Evolutionary conservation across 2,329 filamentous ascomycete species (phyloP), one percentile per base, ranked within the genome.

Genomic region (Blastomyces silverae): DNA sequence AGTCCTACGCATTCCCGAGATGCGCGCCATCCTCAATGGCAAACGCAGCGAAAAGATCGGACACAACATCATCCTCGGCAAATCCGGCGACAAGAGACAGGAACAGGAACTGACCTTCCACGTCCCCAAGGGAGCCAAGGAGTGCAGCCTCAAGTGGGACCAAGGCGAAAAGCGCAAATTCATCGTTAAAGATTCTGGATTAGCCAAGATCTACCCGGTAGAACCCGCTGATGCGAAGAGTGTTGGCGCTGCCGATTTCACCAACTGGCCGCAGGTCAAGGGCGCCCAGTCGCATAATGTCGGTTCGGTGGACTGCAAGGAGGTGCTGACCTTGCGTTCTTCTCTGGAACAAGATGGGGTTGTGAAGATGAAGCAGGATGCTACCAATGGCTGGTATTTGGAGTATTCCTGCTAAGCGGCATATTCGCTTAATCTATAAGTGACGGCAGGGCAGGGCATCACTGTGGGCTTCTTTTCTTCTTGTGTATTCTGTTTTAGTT

Each of bases 201-300:
- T 37, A 25, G 34, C 31, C 22, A 42, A 55, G 1, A n/a, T 55
- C 20, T 25, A 11, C n/a, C 46, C n/a, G 2, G 20, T 8, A 15
- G 28, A 55, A 8, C 42, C 42, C 6, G 17, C 46, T 3, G 39
- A 15, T 20, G 13, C 20, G 28, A 20, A 55, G 28, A 39, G 20
- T 3, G n/a, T 62, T 42, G 61, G 61, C 7, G 15, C 28, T 7
- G 61, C 61, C 28, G 61, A 62, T 53, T 62, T 62, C 46, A 62
- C 61, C 44, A 62, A 62, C 48, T 62, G 61, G 61, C 61, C 61
- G 20, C 61, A 62, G 31, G 28, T 39, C 2, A 7, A 15, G 10
- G 61, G 61, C 20, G 11, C 20, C 17, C 31, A 42, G 13, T 8
- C 20, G 7, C 61, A 62, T 20, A 15, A 11, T 15, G 61, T 62